phyloP scores from a whole-genome alignment of 306 rosid genomes.

The Dalbergia oliveri region DNA sequence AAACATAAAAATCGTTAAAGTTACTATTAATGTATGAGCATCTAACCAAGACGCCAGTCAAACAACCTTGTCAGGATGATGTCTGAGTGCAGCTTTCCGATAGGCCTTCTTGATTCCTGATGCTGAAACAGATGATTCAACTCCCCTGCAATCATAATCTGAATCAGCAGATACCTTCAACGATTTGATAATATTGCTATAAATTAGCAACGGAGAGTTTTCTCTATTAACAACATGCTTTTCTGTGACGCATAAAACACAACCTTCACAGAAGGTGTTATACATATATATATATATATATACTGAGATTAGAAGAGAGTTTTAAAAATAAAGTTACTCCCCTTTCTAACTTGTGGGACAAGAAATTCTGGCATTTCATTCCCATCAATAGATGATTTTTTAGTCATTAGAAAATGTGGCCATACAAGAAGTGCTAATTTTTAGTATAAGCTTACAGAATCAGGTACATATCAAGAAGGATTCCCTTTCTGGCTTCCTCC shows the following conservation, averaged over 20 bases:
- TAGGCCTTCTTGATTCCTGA: constrained; percentile 96
- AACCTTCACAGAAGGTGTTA: too few species aligned
- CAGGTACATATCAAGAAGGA: constrained; percentile 90
- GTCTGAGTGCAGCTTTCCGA: constrained; percentile 97
- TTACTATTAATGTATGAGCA: constrained; percentile 15
- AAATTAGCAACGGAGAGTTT: too few species aligned
- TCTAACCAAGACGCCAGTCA: constrained; percentile 16
- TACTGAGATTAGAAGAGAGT: too few species aligned
- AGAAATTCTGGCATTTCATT: too few species aligned
- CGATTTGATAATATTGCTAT: constrained; percentile 20
- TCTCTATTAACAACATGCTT: too few species aligned
- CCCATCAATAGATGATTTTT: too few species aligned
- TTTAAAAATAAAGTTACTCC: neutral
- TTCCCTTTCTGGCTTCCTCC: constrained; percentile 87
- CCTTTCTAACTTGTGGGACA: neutral
- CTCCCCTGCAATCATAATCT: constrained; percentile 75
- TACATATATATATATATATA: too few species aligned
- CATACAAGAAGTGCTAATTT: neutral
- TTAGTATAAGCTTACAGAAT: constrained; percentile 75
- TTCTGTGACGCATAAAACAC: too few species aligned
- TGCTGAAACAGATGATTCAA: constrained; percentile 81
- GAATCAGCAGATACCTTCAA: constrained; percentile 44
- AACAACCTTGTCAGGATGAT: constrained; percentile 96
- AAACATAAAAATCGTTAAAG: constrained; percentile 42
- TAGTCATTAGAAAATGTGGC: constrained; percentile 5